Evolutionary conservation across 164 flowering plant genomes (phyloP).

Genomic region (Aristolochia fimbriata): DNA sequence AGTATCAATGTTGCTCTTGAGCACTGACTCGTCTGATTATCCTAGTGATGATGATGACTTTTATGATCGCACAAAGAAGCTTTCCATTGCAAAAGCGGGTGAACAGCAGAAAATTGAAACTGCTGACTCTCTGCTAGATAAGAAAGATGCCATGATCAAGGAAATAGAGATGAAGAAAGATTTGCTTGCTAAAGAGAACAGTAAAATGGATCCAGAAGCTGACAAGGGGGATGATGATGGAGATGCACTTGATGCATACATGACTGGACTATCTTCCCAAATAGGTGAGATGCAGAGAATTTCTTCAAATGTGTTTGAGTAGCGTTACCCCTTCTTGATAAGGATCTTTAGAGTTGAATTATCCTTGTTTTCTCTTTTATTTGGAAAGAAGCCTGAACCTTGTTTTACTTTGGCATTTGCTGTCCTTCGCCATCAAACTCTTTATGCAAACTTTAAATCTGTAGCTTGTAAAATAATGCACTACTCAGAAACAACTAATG

Average conservation of each 20-base stretch:
- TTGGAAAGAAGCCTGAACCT: no score
- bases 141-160: slow-evolving; percentile 60
- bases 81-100: slow-evolving; percentile 27
- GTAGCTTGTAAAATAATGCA: no score
- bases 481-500: no score
- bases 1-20: no score
- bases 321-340: neutral
- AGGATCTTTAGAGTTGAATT: neutral
- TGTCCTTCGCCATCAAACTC: no score
- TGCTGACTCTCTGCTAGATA: slow-evolving; percentile 87
- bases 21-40: neutral
- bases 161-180: slow-evolving; percentile 56
- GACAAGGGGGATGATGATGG: slow-evolving; percentile 34
- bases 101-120: slow-evolving; percentile 67
- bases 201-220: slow-evolving; percentile 26
- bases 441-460: neutral
- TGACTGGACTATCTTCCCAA: slow-evolving; percentile 84
- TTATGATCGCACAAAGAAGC: slow-evolving; percentile 82
- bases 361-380: neutral
- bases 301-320: neutral
- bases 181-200: slow-evolving; percentile 43
- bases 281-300: slow-evolving; percentile 35
- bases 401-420: no score
- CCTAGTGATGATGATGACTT: slow-evolving; percentile 95
- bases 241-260: slow-evolving; percentile 90